Percentiles rank a stretch among this genome's conserved stretches.
Conservation (phyloP, 176 grass and related monocot species). For the Saccharum spontaneum region DNA sequence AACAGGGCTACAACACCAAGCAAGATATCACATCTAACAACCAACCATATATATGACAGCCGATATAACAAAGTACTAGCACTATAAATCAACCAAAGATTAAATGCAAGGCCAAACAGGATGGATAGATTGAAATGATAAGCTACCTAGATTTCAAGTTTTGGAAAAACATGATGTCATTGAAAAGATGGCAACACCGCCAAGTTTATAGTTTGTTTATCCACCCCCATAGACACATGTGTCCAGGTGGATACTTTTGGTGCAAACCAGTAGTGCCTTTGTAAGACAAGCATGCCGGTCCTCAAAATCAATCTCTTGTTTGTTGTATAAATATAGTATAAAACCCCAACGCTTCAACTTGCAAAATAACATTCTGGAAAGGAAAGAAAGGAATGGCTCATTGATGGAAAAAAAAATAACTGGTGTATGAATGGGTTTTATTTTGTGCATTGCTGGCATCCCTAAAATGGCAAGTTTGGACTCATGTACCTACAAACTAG, state of each 20-base stretch:
- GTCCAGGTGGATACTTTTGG: neutral
- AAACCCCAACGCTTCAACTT: neutral
- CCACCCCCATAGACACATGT: constrained; percentile 4
- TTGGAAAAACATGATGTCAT: neutral
- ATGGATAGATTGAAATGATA: neutral
- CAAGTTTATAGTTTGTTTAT: neutral
- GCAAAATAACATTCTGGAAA: neutral
- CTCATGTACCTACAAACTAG: constrained; percentile 1
- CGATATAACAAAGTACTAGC: neutral
- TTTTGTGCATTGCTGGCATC: neutral
- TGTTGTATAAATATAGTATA: neutral
- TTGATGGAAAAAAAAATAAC: neutral
- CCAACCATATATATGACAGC: neutral
- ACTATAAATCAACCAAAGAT: neutral
- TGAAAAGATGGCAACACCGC: constrained; percentile 4
- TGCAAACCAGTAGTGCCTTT: neutral
- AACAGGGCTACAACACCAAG: neutral
- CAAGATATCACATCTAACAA: neutral
- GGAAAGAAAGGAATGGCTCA: neutral
- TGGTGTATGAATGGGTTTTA: neutral
- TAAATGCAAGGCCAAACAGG: neutral
- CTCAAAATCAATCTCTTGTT: constrained; percentile 1
- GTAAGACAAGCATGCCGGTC: neutral
- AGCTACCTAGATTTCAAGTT: constrained; percentile 1
- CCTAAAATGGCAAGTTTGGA: constrained; percentile 1